Evolutionary conservation across 2,329 filamentous ascomycete genomes (phyloP), one percentile per base, ranked within the genome.

Genomic region (Penicillium nordicum): DNA sequence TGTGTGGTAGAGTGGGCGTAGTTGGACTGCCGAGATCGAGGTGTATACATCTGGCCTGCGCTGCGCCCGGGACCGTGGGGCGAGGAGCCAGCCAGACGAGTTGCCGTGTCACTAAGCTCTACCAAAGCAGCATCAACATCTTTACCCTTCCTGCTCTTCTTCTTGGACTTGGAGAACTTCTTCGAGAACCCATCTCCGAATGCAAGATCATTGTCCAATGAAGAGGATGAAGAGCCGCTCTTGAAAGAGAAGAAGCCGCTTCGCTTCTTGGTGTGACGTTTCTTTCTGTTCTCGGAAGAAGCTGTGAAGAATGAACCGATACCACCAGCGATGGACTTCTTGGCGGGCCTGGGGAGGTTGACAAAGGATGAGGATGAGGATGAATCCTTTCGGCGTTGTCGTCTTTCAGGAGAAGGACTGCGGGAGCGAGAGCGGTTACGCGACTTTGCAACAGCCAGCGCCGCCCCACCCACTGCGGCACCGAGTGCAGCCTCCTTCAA

Each of bases 171-270:
- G 45, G 63, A 67, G 14, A 66, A 58, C 40, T 71, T 72, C 36
- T 69, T 72, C 2, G 74, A 57, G 36, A 72, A 87, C 16, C 84
- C 86, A 53, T 76, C 79, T 10, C 87, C 86, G 67, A 88, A 89
- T 10, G 86, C 86, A 58, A 89, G 74, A 67, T 90, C 87, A 21
- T 82, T 84, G 70, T 88, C 85, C 53, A 88, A 78, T 0, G 85
- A 88, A 0, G 85, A 88, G 2, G 84, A 87, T 1, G 86, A 89
- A 2, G 83, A 86, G 64, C 86, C 88, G 45, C 47, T 43, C 53
- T 76, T 78, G 63, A 85, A 81, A 55, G 79, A 81, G 41, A 86
- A 78, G 51, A 88, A 80, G 56, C 84, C 80, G 27, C 71, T 72
- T 38, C 78, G 63, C 62, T 74, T 74, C 58, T 73, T 76, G 23